Conservation (phyloP, 1,284 basidiomycete genomes). For the Cryptococcus maquisensis region DNA sequence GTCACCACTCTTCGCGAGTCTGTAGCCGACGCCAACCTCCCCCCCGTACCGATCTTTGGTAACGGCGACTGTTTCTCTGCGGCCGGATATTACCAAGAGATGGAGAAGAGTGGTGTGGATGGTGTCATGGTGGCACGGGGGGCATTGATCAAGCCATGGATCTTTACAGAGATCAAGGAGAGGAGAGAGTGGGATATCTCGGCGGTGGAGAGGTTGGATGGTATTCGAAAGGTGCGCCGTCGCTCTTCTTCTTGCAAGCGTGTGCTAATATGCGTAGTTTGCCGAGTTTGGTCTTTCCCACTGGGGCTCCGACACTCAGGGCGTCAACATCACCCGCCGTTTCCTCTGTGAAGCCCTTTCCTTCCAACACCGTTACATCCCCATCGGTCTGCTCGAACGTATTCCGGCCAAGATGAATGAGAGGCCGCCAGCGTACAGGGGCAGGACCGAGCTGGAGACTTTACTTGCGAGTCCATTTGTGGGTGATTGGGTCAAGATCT, state of each 20-base stretch:
- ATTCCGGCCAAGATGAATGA: constrained; percentile 84
- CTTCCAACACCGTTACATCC: constrained; percentile 92
- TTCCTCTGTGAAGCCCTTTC: constrained; percentile 93
- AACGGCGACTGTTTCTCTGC: constrained; percentile 92
- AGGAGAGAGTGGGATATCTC: constrained; percentile 91
- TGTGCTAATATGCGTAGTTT: constrained; percentile 53
- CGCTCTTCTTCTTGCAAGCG: not conserved
- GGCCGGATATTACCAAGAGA: constrained; percentile 56
- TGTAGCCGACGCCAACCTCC: constrained; percentile 69
- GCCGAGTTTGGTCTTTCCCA: constrained; percentile 68
- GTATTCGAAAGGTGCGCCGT: constrained; percentile 66
- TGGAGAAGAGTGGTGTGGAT: constrained; percentile 76
- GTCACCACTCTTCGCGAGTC: constrained; percentile 75
- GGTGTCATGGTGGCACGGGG: constrained; percentile 94
- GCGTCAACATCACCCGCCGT: constrained; percentile 85
- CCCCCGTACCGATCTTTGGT: constrained; percentile 86
- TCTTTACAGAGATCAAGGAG: constrained; percentile 94
- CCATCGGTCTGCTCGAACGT: constrained; percentile 84
- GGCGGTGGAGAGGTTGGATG: constrained; percentile 80
- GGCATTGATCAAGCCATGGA: constrained; percentile 92
- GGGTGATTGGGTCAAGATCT: constrained; percentile 91
- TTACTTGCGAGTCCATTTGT: constrained; percentile 74
- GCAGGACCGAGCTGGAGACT: constrained; percentile 84
- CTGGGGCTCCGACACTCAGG: constrained; percentile 83
- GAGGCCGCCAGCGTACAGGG: constrained; percentile 76